Evolutionary conservation across 306 rosid genomes (phyloP).

Genomic region (Glycine tomentella): DNA sequence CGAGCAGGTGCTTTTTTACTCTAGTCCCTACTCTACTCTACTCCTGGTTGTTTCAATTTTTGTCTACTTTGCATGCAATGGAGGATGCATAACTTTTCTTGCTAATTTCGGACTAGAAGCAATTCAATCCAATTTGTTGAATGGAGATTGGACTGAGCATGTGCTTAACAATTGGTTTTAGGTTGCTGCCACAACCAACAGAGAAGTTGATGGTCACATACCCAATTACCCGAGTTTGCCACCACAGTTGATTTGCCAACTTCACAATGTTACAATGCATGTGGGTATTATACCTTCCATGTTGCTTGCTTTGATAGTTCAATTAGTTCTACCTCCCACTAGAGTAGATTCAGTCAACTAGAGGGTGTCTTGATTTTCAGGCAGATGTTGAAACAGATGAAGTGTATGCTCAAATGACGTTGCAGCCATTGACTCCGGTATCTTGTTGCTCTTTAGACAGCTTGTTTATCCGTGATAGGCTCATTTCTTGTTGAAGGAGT

Average conservation of each 20-base stretch:
- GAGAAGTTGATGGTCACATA: conserved; percentile 88
- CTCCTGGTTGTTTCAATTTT: conserved; percentile 19
- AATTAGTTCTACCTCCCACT: neutral
- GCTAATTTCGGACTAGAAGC: conserved; percentile 25
- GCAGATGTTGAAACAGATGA: conserved; percentile 95
- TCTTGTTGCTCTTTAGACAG: conserved; percentile 17
- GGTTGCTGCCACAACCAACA: conserved; percentile 94
- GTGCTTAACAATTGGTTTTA: conserved; percentile 44
- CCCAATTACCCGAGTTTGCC: conserved; percentile 91
- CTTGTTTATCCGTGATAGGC: neutral
- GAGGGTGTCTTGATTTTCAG: conserved; percentile 65
- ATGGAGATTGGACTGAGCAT: conserved; percentile 38
- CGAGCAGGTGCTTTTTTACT: conserved; percentile 69
- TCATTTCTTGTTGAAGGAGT: conserved; percentile 6
- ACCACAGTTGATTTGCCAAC: conserved; percentile 88
- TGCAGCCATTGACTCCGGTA: conserved; percentile 89
- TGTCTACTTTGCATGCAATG: conserved; percentile 15
- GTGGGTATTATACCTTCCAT: conserved; percentile 60
- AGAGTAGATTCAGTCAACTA: conserved; percentile 38
- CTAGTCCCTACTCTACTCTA: conserved; percentile 16
- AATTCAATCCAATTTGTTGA: conserved; percentile 5
- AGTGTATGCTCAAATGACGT: conserved; percentile 94
- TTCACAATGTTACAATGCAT: conserved; percentile 94
- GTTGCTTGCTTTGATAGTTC: conserved; percentile 30
- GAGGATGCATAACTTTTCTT: conserved; percentile 23